Percentiles rank a stretch among this genome's conserved stretches.
These are phyloP conservation scores for Flaveria trinervia DNA, from an alignment of 129 eudicot species.

Conservation along the genomic window DNA sequence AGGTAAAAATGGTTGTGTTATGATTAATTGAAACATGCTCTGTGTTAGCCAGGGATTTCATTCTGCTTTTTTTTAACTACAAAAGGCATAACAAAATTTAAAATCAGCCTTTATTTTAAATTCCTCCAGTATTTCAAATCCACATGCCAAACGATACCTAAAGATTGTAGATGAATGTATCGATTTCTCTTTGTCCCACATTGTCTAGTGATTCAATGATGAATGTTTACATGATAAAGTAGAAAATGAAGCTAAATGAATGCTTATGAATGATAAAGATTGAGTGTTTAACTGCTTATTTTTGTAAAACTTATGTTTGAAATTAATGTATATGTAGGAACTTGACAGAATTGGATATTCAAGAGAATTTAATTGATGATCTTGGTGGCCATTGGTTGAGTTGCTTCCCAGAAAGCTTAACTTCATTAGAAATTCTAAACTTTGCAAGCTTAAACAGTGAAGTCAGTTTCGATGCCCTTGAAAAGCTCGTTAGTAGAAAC, in stretches of 20 bases:
- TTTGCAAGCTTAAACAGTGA: constrained; percentile 68
- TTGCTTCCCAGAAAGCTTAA: constrained; percentile 65
- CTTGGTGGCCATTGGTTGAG: constrained; percentile 72
- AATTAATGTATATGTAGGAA: constrained; percentile 41
- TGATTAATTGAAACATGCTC: neutral
- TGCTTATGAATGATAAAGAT: neutral
- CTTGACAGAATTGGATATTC: constrained; percentile 73
- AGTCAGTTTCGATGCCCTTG: constrained; percentile 65
- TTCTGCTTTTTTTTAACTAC: too few species aligned
- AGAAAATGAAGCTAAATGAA: too few species aligned
- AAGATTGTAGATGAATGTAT: neutral
- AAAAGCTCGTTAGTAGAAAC: constrained; percentile 68
- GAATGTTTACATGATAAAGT: neutral
- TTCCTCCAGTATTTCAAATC: neutral
- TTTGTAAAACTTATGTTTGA: neutral
- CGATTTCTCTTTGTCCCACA: neutral
- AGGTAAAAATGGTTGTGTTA: neutral
- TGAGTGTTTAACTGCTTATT: neutral
- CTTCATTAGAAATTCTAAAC: constrained; percentile 64
- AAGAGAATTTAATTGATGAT: constrained; percentile 72
- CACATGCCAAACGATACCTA: neutral
- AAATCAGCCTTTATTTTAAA: neutral
- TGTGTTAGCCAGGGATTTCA: neutral
- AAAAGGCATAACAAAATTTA: neutral
- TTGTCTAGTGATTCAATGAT: neutral